Base-by-base conservation (phyloP, 2,329 filamentous ascomycete genomes). In the Cercospora berteroae region DNA sequence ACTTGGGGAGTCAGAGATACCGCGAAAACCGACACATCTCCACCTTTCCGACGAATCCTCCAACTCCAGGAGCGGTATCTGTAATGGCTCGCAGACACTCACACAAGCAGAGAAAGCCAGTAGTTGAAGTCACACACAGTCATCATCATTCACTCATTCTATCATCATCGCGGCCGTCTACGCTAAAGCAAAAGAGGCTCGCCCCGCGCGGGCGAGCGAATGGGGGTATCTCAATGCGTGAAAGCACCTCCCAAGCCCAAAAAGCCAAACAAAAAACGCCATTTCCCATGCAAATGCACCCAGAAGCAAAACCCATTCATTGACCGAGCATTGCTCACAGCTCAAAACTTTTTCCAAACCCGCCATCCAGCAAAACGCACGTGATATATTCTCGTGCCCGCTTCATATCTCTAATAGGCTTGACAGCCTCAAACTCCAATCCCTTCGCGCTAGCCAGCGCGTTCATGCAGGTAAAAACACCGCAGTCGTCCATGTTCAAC, bases 391-490 rank as follows among this genome's bases (percentile, higher is more conserved):
- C 81, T 29, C 77, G 67, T 9, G 71, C 77, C 10, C 67, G 60
- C 56, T 60, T 56, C 75, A 77, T 77, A 16, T 65, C 63, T 23
- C 67, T 67, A 3, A 55, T 60, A 7, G 67, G 67, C 50, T 56
- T 27, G 16, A 77, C 70, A 5, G 69, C 67, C 2, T 65, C 60
- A 60, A 68, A 75, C 3, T 55, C 64, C 25, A 89, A 83, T 72
- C 90, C 88, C 60, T 83, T 77, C 2, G 83, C 78, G 33, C 82
- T 73, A 64, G 88, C 90, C 58, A 92, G 84, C 16, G 86, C 88
- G 74, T 94, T 94, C 18, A 90, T 86, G 71, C 92, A 87, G 13
- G 89, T 87, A 76, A 92, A 92, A 3, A 93, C 86, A n/a, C 91
- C 91, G 72, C 91, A 94, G 76, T 94, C 91, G 74, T 85, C 87